Evolutionary conservation across 352 stramenopile species (phyloP).

Genomic region (Pythium coloratum): DNA sequence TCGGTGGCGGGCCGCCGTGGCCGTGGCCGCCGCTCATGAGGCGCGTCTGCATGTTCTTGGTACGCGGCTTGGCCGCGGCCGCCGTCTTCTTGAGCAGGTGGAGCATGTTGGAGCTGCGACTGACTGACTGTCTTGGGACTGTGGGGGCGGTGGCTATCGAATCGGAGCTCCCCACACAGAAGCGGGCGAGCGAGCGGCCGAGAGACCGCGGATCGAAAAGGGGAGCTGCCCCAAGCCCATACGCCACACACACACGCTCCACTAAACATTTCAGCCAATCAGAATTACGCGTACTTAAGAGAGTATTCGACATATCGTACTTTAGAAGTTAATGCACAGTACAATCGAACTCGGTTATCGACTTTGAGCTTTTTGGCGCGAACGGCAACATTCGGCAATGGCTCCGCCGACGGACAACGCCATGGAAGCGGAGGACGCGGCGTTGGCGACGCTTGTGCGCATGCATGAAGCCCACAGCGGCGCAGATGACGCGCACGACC

Average conservation of each 20-base stretch:
- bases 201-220: background rate
- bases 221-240: background rate
- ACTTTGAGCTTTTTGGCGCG: conserved; percentile 8
- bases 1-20: conserved; percentile 54
- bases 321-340: conserved; percentile 3
- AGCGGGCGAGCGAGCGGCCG: background rate
- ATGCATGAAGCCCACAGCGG: conserved; percentile 22
- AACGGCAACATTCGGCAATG: conserved; percentile 11
- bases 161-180: conserved; percentile 2
- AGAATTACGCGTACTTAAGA: conserved; percentile 18
- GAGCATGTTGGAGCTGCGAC: conserved; percentile 47
- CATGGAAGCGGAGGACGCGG: conserved; percentile 6
- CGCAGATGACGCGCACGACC: conserved; percentile 10
- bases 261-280: conserved; percentile 28
- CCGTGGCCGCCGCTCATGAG: conserved; percentile 74
- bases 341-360: background rate
- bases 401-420: background rate
- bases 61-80: conserved; percentile 45
- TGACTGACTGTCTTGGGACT: conserved; percentile 20
- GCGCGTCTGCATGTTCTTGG: conserved; percentile 56
- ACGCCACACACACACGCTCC: conserved; percentile 15
- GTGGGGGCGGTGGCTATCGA: background rate
- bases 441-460: conserved; percentile 32
- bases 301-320: conserved; percentile 7
- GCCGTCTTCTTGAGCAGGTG: conserved; percentile 77